These are phyloP conservation scores for Fusarium scirpi DNA, from an alignment of 2,329 filamentous ascomycete species.

Conservation along the genomic window DNA sequence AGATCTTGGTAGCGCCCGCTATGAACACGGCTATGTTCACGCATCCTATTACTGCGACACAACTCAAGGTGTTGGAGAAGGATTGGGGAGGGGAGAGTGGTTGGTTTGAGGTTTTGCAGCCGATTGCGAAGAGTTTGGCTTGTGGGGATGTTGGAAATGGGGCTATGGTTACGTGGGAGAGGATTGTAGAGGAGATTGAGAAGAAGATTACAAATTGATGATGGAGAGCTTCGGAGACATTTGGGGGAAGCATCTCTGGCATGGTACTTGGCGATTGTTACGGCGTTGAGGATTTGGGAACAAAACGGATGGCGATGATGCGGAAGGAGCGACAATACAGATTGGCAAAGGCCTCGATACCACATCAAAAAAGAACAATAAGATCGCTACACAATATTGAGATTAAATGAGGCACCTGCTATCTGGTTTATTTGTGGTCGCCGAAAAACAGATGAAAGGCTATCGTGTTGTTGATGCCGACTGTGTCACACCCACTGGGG, in stretches of 20 bases:
- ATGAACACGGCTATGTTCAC: constrained; percentile 95
- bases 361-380: background rate
- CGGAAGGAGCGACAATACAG: background rate
- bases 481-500: no score
- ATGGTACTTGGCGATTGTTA: no score
- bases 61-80: constrained; percentile 75
- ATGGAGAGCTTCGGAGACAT: no score
- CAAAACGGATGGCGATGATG: constrained; percentile 4
- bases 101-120: constrained; percentile 75
- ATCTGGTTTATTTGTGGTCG: background rate
- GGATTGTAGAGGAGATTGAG: constrained; percentile 77
- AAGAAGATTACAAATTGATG: constrained; percentile 56
- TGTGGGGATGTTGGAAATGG: constrained; percentile 87
- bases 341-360: constrained; percentile 5
- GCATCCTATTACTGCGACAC: constrained; percentile 82
- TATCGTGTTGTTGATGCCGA: background rate
- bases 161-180: constrained; percentile 84
- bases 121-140: constrained; percentile 81
- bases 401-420: background rate
- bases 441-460: background rate
- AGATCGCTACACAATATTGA: background rate
- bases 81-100: constrained; percentile 74
- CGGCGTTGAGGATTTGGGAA: constrained; percentile 1
- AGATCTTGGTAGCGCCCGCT: constrained; percentile 80
- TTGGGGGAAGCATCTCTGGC: no score